A percentile compares a stretch with the other conserved stretches of the same genome.
Evolutionary conservation across 306 rosid species (phyloP).

Genomic region (Herpetospermum pedunculosum): DNA sequence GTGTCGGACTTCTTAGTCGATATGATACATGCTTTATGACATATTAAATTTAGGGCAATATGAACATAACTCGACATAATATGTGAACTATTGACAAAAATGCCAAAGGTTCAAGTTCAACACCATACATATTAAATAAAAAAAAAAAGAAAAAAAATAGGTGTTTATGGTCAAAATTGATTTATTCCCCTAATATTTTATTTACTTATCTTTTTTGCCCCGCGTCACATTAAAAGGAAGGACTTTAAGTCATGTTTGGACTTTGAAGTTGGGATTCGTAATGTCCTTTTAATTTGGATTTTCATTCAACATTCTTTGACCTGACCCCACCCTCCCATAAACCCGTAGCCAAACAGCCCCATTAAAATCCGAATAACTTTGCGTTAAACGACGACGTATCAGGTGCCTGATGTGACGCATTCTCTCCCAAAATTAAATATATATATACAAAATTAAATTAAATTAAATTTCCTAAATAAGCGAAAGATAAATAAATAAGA

Average conservation of each 20-base stretch:
- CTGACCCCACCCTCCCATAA: neutral
- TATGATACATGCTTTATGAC: no score
- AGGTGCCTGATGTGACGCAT: neutral
- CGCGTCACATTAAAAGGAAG: neutral
- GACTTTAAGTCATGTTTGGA: neutral
- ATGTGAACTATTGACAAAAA: no score
- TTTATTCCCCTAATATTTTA: no score
- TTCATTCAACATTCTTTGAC: neutral
- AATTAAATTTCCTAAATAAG: neutral
- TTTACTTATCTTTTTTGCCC: no score
- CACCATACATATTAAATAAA: no score
- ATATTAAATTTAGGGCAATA: no score
- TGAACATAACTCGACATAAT: no score
- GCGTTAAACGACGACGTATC: slow-evolving; percentile 1
- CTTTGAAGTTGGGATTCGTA: neutral
- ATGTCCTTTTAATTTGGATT: neutral
- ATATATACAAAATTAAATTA: neutral
- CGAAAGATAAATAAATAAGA: neutral
- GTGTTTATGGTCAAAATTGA: no score
- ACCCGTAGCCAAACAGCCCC: neutral
- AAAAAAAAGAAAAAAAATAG: no score
- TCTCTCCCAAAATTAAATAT: no score
- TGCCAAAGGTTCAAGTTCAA: no score
- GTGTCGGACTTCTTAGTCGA: no score
- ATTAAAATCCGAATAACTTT: neutral